phyloP scores from a whole-genome alignment of 2,329 filamentous ascomycete genomes.

The Apiospora pterosperma region DNA sequence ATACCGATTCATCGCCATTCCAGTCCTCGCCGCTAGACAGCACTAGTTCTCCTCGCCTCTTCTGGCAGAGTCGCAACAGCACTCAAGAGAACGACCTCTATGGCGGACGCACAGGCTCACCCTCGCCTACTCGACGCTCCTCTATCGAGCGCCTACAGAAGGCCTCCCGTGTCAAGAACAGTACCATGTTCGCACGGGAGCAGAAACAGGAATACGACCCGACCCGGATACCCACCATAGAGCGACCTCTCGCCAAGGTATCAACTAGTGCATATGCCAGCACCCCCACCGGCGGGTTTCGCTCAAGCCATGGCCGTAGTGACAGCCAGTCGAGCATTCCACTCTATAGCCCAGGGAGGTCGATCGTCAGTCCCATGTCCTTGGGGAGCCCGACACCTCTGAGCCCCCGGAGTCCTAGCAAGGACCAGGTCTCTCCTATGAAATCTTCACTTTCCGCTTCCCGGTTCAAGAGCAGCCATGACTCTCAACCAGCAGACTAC shows the following conservation, averaged over 20 bases:
- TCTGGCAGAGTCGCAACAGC: constrained; percentile 80
- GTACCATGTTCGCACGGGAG: constrained; percentile 92
- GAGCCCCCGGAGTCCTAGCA: constrained; percentile 53
- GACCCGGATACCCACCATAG: constrained; percentile 69
- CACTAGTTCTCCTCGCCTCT: constrained; percentile 74
- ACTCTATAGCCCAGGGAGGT: constrained; percentile 52
- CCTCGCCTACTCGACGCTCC: constrained; percentile 73
- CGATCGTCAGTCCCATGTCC: constrained; percentile 22
- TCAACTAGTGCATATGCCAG: constrained; percentile 69
- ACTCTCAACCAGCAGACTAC: constrained; percentile 66
- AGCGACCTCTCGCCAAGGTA: constrained; percentile 76
- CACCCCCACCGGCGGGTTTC: constrained; percentile 49
- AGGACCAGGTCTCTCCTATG: constrained; percentile 71
- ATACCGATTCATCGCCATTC: constrained; percentile 76
- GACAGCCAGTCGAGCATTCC: constrained; percentile 62
- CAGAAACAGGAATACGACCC: constrained; percentile 92
- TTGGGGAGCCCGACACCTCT: not conserved
- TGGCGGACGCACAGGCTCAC: constrained; percentile 56
- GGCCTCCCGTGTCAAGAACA: constrained; percentile 95
- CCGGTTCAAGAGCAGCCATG: constrained; percentile 65
- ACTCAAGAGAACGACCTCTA: constrained; percentile 53
- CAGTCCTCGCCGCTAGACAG: constrained; percentile 73
- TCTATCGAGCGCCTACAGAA: constrained; percentile 95
- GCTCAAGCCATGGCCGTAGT: constrained; percentile 44
- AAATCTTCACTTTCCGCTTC: constrained; percentile 82